These are phyloP conservation scores for Vinca minor DNA, from an alignment of 257 asterid genomes.

Conservation along the genomic window DNA sequence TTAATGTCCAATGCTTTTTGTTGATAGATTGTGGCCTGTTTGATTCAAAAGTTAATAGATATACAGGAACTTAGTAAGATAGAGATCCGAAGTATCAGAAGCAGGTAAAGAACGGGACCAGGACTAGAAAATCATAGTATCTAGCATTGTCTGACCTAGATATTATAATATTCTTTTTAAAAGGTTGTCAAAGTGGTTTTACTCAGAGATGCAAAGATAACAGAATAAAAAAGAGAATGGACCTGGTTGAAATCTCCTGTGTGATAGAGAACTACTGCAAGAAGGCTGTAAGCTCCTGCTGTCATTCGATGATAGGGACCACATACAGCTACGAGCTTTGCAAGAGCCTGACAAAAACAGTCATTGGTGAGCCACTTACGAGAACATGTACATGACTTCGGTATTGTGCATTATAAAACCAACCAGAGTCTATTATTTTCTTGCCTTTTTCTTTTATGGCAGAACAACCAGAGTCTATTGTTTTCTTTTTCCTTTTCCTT, in stretches of 20 bases:
- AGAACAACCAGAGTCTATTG: not conserved
- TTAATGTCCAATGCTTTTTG: conserved; percentile 91
- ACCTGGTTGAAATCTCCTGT: conserved; percentile 98
- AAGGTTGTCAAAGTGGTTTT: not conserved
- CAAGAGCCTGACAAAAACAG: conserved; percentile 57
- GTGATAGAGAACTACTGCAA: conserved; percentile 90
- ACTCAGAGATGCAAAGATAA: conserved; percentile 2
- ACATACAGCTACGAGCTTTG: conserved; percentile 86
- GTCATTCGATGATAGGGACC: conserved; percentile 96
- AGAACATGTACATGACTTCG: not conserved
- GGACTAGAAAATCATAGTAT: not conserved
- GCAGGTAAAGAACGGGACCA: not conserved
- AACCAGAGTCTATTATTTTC: not conserved
- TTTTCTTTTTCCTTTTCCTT: too few relatives aligned
- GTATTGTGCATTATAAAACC: not conserved
- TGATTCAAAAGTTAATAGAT: conserved; percentile 17
- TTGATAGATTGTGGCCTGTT: conserved; percentile 90
- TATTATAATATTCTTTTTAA: conserved; percentile 1
- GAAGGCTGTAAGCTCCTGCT: conserved; percentile 96
- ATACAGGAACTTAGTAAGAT: conserved; percentile 13
- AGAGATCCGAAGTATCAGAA: conserved; percentile 6
- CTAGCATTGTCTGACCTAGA: not conserved
- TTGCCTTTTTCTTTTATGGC: not conserved
- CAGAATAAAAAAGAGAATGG: conserved; percentile 16
- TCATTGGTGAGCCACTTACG: not conserved